Percentiles rank a stretch among this genome's conserved stretches.
Evolutionary conservation across 495 filamentous ascomycete species (phyloP).

Genomic region (Penicillium egyptiacum): DNA sequence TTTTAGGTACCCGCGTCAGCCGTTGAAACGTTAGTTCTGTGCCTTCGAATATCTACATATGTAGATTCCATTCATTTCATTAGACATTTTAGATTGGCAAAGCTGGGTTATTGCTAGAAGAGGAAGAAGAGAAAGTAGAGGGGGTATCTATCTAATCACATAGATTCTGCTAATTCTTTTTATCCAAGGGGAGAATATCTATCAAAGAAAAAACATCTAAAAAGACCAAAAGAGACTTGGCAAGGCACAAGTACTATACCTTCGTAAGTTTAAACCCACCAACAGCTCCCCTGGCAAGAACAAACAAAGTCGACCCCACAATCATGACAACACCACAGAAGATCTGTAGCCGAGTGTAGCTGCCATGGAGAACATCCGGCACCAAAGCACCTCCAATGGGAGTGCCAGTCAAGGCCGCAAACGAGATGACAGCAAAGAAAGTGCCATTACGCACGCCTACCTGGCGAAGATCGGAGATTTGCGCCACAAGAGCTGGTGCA

Average conservation of each 20-base stretch:
- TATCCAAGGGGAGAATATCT: background rate
- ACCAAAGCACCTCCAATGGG: constrained; percentile 75
- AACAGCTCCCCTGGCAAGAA: constrained; percentile 39
- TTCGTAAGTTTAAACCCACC: constrained; percentile 37
- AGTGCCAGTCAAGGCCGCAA: constrained; percentile 66
- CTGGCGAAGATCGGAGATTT: constrained; percentile 69
- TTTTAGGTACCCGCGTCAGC: too few species aligned
- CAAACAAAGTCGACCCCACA: constrained; percentile 49
- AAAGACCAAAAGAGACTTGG: background rate
- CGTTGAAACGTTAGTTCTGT: too few species aligned
- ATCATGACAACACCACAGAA: constrained; percentile 65
- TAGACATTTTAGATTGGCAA: too few species aligned
- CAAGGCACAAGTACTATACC: constrained; percentile 20
- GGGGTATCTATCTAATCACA: too few species aligned
- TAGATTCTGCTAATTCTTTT: background rate
- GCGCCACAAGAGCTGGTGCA: constrained; percentile 57
- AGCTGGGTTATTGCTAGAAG: too few species aligned
- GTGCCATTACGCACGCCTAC: constrained; percentile 73
- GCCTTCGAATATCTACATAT: too few species aligned
- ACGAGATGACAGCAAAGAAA: constrained; percentile 59
- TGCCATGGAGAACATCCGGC: constrained; percentile 47
- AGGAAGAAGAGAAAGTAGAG: too few species aligned
- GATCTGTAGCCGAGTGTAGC: constrained; percentile 60
- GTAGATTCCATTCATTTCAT: too few species aligned
- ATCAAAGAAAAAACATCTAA: background rate